These are phyloP conservation scores for Xerocomus brunneocitrinus DNA, from an alignment of 768 basidiomycete species.

Conservation along the genomic window DNA sequence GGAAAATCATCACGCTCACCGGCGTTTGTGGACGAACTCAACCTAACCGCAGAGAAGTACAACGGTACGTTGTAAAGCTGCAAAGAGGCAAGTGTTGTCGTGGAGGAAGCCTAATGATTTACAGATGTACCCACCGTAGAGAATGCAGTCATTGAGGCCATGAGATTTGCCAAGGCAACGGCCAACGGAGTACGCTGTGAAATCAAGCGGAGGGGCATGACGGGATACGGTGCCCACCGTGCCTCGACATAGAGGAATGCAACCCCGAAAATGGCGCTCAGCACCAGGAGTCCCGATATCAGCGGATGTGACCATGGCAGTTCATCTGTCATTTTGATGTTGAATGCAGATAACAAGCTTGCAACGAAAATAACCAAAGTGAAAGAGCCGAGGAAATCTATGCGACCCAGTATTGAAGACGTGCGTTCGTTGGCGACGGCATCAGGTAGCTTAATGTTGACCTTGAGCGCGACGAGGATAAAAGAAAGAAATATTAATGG, in stretches of 20 bases:
- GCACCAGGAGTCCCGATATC: slow-evolving; percentile 60
- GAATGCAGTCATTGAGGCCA: slow-evolving; percentile 73
- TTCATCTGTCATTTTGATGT: slow-evolving; percentile 73
- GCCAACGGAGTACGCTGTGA: slow-evolving; percentile 76
- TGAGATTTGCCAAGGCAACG: slow-evolving; percentile 74
- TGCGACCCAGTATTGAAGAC: slow-evolving; percentile 64
- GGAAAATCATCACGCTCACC: slow-evolving; percentile 42
- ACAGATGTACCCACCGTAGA: slow-evolving; percentile 53
- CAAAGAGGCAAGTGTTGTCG: slow-evolving; percentile 6
- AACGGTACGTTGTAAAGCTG: slow-evolving; percentile 85
- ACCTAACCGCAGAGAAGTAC: slow-evolving; percentile 82
- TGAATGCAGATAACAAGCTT: slow-evolving; percentile 70
- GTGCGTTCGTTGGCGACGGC: slow-evolving; percentile 56
- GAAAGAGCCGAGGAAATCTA: slow-evolving; percentile 81
- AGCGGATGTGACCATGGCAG: slow-evolving; percentile 70
- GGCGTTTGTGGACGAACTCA: slow-evolving; percentile 62
- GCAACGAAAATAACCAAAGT: slow-evolving; percentile 73
- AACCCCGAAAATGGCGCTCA: slow-evolving; percentile 49
- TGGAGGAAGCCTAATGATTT: background rate
- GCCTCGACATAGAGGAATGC: slow-evolving; percentile 79
- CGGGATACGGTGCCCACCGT: slow-evolving; percentile 73
- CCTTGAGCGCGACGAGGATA: slow-evolving; percentile 66
- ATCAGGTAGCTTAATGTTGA: slow-evolving; percentile 71
- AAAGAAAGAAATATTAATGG: slow-evolving; percentile 74
- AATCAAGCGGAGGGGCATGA: slow-evolving; percentile 83